A percentile compares a stretch with the other conserved stretches of the same genome.
Conservation (phyloP, 495 filamentous ascomycete genomes). For the Staphylotrichum longicolle region DNA sequence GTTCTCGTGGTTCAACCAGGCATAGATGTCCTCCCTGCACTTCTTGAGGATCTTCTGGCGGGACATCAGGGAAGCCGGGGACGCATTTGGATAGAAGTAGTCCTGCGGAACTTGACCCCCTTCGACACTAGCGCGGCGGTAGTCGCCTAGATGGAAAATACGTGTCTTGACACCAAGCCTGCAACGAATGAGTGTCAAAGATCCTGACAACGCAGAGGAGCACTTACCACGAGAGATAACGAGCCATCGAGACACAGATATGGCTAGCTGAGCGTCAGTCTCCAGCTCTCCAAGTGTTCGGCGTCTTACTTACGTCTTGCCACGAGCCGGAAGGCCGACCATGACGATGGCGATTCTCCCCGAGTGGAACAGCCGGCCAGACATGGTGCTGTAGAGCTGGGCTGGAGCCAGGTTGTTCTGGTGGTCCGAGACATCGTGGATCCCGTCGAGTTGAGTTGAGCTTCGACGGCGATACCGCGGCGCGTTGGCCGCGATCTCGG, state of each 20-base stretch:
- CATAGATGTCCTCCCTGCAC: constrained; percentile 94
- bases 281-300: not conserved
- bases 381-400: constrained; percentile 97
- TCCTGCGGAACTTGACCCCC: constrained; percentile 90
- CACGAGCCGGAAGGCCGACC: constrained; percentile 91
- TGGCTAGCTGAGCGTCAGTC: constrained; percentile 54
- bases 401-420: constrained; percentile 81
- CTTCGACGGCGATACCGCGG: constrained; percentile 80
- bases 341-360: constrained; percentile 96
- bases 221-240: constrained; percentile 88
- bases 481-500: constrained; percentile 82
- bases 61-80: constrained; percentile 78
- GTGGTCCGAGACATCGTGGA: constrained; percentile 87
- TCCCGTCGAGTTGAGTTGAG: constrained; percentile 91
- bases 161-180: constrained; percentile 97
- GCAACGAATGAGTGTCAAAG: constrained; percentile 24
- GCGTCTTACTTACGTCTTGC: constrained; percentile 70
- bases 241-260: constrained; percentile 89
- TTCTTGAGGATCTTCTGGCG: constrained; percentile 97
- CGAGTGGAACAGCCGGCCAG: constrained; percentile 93
- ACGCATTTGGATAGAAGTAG: constrained; percentile 96
- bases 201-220: not conserved
- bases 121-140: constrained; percentile 85
- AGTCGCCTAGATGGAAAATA: constrained; percentile 96
- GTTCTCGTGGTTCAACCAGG: constrained; percentile 93